phyloP scores from a whole-genome alignment of 1,284 basidiomycete genomes.

The Mrakiaceae sp. region DNA sequence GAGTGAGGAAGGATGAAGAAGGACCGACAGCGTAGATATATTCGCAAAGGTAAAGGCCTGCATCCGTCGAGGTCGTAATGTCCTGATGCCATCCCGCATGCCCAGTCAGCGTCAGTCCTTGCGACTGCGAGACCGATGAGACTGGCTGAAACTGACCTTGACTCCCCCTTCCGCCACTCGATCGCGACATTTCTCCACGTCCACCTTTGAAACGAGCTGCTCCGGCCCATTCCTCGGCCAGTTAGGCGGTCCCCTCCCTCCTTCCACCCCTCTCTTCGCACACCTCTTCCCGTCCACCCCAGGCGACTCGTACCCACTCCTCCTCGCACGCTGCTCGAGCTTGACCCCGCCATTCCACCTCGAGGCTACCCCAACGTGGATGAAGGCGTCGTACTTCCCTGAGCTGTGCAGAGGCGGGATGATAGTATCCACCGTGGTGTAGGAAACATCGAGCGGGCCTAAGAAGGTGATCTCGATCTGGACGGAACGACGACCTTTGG shows the following conservation, averaged over 20 bases:
- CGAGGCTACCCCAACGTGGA: conserved; percentile 5
- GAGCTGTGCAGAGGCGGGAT: not conserved
- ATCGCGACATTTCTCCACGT: not conserved
- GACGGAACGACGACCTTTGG: not conserved
- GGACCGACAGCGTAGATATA: conserved; percentile 25
- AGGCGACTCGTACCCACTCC: not conserved
- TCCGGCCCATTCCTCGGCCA: conserved; percentile 27
- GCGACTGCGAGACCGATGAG: too few species aligned
- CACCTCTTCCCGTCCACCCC: not conserved
- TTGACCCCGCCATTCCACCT: not conserved
- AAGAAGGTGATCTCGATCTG: conserved; percentile 1
- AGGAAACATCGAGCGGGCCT: not conserved
- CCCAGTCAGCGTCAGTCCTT: not conserved
- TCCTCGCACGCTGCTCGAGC: conserved; percentile 1
- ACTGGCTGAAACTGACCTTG: not conserved
- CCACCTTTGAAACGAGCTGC: not conserved
- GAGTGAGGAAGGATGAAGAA: not conserved
- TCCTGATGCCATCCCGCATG: not conserved
- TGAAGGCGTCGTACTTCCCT: not conserved
- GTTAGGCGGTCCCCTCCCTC: not conserved
- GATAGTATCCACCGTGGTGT: not conserved
- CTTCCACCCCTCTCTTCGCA: not conserved
- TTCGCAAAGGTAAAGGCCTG: conserved; percentile 22
- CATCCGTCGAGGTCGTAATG: not conserved
- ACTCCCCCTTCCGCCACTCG: not conserved